phyloP scores from a whole-genome alignment of 441 rosid species.

The Pelargonium cotyledonis region DNA sequence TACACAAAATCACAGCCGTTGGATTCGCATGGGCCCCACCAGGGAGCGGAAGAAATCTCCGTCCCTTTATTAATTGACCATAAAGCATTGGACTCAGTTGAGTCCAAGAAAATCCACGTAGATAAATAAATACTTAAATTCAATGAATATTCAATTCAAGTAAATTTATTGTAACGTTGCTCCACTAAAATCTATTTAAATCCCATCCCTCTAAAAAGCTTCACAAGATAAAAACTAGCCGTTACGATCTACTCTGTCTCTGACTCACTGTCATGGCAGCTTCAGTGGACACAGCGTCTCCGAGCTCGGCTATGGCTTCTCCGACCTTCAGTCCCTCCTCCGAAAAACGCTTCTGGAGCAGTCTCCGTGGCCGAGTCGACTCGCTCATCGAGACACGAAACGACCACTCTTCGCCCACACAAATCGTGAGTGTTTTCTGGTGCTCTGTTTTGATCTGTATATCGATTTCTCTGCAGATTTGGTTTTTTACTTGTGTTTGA shows the following conservation, averaged over 20 bases:
- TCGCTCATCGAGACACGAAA: slow-evolving; percentile 32
- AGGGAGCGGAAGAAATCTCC: not conserved
- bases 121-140: slow-evolving; percentile 1
- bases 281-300: slow-evolving; percentile 44
- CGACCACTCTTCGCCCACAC: slow-evolving; percentile 7
- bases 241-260: not conserved
- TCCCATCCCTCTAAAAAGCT: not conserved
- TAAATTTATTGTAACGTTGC: not conserved
- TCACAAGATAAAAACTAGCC: slow-evolving; percentile 2
- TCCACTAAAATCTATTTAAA: not conserved
- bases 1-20: not conserved
- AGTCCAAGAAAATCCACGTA: not conserved
- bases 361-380: slow-evolving; percentile 34
- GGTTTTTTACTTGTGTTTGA: not conserved
- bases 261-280: slow-evolving; percentile 46
- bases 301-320: slow-evolving; percentile 30
- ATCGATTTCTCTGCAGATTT: not conserved
- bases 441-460: not conserved
- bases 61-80: no score
- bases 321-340: slow-evolving; percentile 35
- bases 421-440: slow-evolving; percentile 9
- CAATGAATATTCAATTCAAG: not conserved
- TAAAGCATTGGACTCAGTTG: not conserved
- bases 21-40: not conserved
- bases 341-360: slow-evolving; percentile 48